Evolutionary conservation across 176 grass and related monocot genomes (phyloP), one percentile per base, ranked within the genome.

Genomic region (Echinochloa phyllopogon): DNA sequence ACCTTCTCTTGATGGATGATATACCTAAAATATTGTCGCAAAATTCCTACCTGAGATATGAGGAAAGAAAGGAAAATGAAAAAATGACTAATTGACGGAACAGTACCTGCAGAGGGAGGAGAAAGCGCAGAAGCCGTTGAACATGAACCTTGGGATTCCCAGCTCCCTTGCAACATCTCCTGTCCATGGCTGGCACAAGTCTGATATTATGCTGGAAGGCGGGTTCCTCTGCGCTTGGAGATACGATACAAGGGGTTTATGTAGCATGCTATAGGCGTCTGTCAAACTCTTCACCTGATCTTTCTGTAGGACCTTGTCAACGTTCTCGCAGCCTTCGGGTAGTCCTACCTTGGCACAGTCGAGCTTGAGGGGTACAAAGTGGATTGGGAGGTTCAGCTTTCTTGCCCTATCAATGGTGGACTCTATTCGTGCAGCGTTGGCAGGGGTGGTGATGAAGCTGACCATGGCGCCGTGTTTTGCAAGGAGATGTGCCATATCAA

Each of bases 111-210:
- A 73, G 70, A 90, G 85, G 9, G 77, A 85, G 15, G 83, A 38
- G 52, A 91, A 94, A 63, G 59, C 69, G 20, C 86, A 65, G 6
- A 71, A 87, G 59, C 92, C 89, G 39, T 75, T 86, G 61, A 91
- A 94, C 43, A 15, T 81, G 40, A 94, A 65, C 70, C 86, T 89
- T 8, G 89, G 89, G 60, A 91, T 89, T 17, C 76, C 75, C 12
- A 94, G 63, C n/a, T 91, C 92, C n/a, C 86, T 85, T 71, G 89
- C 89, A n/a, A 89, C 66, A 66, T 89, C 89, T 48, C 74, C 86
- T 15, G 77, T 88, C 89, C 89, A 94, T 6, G 81, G 81, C 14
- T 85, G 85, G 45, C 51, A 74, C 1, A 59, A 55, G 80, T 94
- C 88, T n/a, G 85, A 87, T 45, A 91, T 81, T 71, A 94, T 88